Conservation (phyloP, 345 rosid species). For the Syzygium oleosum region DNA sequence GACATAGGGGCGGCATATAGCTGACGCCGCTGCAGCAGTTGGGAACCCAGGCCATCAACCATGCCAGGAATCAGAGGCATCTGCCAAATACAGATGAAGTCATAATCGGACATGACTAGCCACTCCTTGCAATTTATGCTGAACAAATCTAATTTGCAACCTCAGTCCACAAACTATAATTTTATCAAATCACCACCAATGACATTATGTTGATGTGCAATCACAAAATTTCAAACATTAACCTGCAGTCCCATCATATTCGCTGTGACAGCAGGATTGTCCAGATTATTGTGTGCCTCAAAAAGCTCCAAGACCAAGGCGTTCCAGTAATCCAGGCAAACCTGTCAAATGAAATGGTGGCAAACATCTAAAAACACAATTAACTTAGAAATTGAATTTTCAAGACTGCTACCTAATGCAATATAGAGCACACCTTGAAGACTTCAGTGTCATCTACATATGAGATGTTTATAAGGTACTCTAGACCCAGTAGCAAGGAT, state of each 20-base stretch:
- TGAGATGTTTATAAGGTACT: conserved; percentile 80
- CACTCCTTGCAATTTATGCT: not conserved
- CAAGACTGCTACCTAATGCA: not conserved
- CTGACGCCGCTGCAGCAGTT: conserved; percentile 77
- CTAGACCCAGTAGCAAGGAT: conserved; percentile 71
- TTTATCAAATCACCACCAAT: not conserved
- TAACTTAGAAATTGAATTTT: not conserved
- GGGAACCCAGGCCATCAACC: conserved; percentile 82
- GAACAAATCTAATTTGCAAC: not conserved
- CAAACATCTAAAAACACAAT: not conserved
- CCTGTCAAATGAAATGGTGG: conserved; percentile 26
- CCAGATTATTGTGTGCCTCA: conserved; percentile 74
- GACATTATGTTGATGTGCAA: not conserved
- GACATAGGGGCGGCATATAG: conserved; percentile 86
- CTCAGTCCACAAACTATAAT: not conserved
- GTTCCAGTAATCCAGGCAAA: conserved; percentile 99
- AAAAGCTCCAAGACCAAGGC: conserved; percentile 83
- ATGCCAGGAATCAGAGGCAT: conserved; percentile 64
- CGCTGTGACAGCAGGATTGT: conserved; percentile 64
- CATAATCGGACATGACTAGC: not conserved
- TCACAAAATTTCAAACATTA: not conserved
- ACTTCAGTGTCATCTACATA: conserved; percentile 99
- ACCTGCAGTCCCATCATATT: conserved; percentile 84
- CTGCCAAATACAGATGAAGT: conserved; percentile 26
- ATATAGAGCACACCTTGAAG: conserved; percentile 59